A percentile compares a stretch with the other conserved stretches of the same genome.
These are phyloP conservation scores for Xylaria sp. DNA, from an alignment of 2,329 filamentous ascomycete genomes.

Conservation along the genomic window DNA sequence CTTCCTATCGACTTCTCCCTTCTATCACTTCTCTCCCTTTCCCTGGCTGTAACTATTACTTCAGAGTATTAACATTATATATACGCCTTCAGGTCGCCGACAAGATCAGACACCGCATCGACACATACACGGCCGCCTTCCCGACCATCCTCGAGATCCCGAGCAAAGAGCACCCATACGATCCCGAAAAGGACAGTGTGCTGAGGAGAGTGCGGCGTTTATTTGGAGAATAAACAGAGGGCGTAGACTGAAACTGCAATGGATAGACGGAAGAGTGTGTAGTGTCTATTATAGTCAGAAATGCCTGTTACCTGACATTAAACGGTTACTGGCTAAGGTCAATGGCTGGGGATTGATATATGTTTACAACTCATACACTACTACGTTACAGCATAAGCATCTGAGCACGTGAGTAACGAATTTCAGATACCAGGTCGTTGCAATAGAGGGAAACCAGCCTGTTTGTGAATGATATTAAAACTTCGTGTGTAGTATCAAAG, in stretches of 20 bases:
- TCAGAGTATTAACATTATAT: conserved; percentile 2
- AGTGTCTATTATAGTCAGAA: too few relatives aligned
- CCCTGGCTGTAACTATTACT: too few relatives aligned
- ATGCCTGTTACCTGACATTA: too few relatives aligned
- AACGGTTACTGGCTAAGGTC: not conserved
- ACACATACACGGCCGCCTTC: conserved; percentile 93
- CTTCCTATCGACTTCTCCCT: not conserved
- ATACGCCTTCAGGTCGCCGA: conserved; percentile 80
- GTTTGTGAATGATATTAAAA: conserved; percentile 12
- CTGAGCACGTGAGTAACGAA: not conserved
- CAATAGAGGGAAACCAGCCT: not conserved
- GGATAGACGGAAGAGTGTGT: too few relatives aligned
- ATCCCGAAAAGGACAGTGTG: conserved; percentile 98
- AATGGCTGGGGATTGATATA: not conserved
- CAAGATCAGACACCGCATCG: conserved; percentile 88
- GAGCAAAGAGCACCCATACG: conserved; percentile 98
- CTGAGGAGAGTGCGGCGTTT: conserved; percentile 80
- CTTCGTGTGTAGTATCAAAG: conserved; percentile 12
- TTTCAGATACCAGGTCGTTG: not conserved
- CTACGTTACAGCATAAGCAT: conserved; percentile 3
- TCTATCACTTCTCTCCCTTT: too few relatives aligned
- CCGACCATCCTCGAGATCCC: conserved; percentile 97
- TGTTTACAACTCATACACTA: conserved; percentile 10
- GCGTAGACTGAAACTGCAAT: too few relatives aligned
- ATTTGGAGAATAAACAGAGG: conserved; percentile 71